phyloP scores from a whole-genome alignment of 2,329 filamentous ascomycete species.

The Claviceps maximensis region DNA sequence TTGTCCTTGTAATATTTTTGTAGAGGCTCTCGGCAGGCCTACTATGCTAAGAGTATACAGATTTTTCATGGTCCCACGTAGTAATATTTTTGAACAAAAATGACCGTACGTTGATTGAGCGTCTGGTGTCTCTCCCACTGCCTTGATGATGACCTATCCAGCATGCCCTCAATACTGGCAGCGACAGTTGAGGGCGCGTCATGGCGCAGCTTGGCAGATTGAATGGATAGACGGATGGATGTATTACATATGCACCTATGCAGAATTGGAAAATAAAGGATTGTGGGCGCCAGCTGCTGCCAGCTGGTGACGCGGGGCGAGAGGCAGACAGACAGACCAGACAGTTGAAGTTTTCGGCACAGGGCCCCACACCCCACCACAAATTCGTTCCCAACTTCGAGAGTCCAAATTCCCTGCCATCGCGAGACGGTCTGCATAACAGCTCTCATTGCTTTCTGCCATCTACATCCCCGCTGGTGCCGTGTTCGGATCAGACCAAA shows the following conservation, averaged over 20 bases:
- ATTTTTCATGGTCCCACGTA: background rate
- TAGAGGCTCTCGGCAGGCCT: background rate
- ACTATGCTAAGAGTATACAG: background rate
- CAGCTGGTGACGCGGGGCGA: conserved; percentile 14
- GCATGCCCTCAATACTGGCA: background rate
- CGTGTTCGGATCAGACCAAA: background rate
- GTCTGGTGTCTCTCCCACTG: too few relatives aligned
- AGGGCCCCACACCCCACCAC: conserved; percentile 27
- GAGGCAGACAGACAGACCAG: too few relatives aligned
- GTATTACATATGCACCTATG: too few relatives aligned
- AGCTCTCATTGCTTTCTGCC: background rate
- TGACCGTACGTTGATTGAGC: background rate
- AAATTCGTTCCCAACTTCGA: conserved; percentile 22
- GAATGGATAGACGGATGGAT: too few relatives aligned
- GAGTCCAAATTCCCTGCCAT: conserved; percentile 21
- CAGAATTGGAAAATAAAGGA: conserved; percentile 4
- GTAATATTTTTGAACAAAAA: background rate
- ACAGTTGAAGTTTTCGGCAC: conserved; percentile 15
- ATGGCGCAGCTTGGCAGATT: background rate
- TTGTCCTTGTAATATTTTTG: background rate
- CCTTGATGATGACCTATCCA: background rate
- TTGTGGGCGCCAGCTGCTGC: conserved; percentile 2
- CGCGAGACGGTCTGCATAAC: conserved; percentile 9
- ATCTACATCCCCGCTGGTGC: background rate
- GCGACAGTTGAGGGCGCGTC: background rate